These are phyloP conservation scores for Linnemannia zychae DNA, from an alignment of 192 early-diverging fungal species.

Conservation along the genomic window DNA sequence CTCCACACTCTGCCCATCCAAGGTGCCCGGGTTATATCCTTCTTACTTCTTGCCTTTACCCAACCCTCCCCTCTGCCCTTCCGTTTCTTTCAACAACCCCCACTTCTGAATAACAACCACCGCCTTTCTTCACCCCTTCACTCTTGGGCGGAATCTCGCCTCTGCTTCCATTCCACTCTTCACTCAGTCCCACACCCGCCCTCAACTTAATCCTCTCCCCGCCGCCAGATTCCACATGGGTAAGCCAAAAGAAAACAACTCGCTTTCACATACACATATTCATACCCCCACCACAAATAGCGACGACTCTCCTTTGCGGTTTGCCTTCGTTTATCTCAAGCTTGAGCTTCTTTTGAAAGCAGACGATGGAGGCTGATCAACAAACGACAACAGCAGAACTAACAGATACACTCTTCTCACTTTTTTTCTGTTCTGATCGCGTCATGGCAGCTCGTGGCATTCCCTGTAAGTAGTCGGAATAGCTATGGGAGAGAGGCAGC, in stretches of 20 bases:
- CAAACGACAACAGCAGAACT: no score
- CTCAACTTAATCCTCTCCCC: neutral
- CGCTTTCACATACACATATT: neutral
- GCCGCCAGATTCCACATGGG: constrained; percentile 15
- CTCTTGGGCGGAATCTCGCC: neutral
- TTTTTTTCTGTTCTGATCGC: neutral
- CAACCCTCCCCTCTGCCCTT: neutral
- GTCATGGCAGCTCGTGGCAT: constrained; percentile 41
- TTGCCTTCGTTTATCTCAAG: neutral
- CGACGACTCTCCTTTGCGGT: constrained; percentile 1
- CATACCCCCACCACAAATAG: neutral
- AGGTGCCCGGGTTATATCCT: neutral
- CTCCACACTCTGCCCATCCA: no score
- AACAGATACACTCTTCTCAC: neutral
- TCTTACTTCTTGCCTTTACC: neutral
- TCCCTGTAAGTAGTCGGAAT: constrained; percentile 36
- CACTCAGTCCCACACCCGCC: neutral
- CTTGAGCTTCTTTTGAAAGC: no score
- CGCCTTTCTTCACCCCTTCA: neutral
- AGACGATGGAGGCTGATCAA: no score
- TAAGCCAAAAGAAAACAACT: no score
- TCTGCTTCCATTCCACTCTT: neutral
- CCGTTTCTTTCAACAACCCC: neutral
- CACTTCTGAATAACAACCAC: neutral
- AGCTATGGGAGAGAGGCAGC: neutral